Conservation (phyloP, 305 asterid genomes). For the Ajuga reptans region DNA sequence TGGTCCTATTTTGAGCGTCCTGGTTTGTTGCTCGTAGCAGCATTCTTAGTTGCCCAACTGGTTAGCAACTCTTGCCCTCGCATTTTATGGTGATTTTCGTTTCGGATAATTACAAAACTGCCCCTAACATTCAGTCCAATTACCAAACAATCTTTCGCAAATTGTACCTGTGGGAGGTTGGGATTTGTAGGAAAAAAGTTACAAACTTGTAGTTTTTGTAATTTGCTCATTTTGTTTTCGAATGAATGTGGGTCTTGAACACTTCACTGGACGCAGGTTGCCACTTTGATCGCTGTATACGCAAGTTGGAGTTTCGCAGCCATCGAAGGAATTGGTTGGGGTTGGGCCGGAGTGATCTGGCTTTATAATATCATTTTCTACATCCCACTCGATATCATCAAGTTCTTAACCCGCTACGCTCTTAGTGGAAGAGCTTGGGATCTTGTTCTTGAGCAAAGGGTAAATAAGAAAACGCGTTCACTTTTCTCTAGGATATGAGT, state of each 20-base stretch:
- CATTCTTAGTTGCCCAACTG: constrained; percentile 81
- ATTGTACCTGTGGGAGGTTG: too few relatives aligned
- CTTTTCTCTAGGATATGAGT: too few relatives aligned
- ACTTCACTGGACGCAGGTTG: constrained; percentile 44
- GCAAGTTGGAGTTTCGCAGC: constrained; percentile 98
- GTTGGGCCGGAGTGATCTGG: constrained; percentile 99
- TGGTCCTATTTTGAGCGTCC: constrained; percentile 97
- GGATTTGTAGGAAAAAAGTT: too few relatives aligned
- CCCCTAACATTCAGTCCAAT: not conserved
- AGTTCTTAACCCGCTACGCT: constrained; percentile 74
- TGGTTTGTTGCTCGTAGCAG: constrained; percentile 73
- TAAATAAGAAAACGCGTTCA: constrained; percentile 15
- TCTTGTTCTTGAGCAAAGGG: constrained; percentile 93
- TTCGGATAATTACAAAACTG: not conserved
- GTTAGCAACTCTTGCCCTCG: constrained; percentile 32
- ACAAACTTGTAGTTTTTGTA: too few relatives aligned
- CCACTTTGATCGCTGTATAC: constrained; percentile 89
- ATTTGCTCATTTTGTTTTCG: not conserved
- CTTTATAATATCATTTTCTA: constrained; percentile 74
- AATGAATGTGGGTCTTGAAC: constrained; percentile 1
- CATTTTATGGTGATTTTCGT: not conserved
- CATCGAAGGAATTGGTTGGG: constrained; percentile 99
- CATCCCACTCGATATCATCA: constrained; percentile 79
- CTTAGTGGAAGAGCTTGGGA: constrained; percentile 98
- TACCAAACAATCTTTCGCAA: not conserved